phyloP scores from a whole-genome alignment of 495 filamentous ascomycete species.

The Podospora australis region DNA sequence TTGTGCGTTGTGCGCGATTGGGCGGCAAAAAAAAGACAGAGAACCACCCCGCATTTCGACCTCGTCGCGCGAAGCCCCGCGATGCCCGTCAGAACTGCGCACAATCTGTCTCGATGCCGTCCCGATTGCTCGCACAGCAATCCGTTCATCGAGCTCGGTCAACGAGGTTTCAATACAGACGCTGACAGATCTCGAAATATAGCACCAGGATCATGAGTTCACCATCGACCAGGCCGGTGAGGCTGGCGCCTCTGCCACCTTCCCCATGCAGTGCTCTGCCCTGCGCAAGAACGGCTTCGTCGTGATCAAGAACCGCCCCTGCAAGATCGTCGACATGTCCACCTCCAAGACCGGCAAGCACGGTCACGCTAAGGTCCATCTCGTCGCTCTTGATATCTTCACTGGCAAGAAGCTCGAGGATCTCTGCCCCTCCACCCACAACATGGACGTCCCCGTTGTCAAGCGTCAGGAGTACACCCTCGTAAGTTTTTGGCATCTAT shows the following conservation, averaged over 20 bases:
- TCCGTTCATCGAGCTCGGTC: background rate
- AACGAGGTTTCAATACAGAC: background rate
- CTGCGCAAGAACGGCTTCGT: conserved; percentile 98
- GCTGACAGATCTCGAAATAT: conserved; percentile 27
- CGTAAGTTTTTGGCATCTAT: conserved; percentile 47
- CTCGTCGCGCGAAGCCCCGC: conserved; percentile 13
- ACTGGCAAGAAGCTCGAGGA: conserved; percentile 99
- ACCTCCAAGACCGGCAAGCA: conserved; percentile 99
- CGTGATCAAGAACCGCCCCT: conserved; percentile 95
- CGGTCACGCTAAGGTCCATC: conserved; percentile 99
- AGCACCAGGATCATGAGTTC: conserved; percentile 79
- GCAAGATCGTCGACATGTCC: conserved; percentile 99
- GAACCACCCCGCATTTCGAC: conserved; percentile 27
- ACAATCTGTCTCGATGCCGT: background rate
- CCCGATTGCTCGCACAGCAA: no score
- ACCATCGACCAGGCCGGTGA: conserved; percentile 59
- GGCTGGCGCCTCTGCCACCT: conserved; percentile 90
- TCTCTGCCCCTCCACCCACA: conserved; percentile 98
- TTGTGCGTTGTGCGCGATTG: conserved; percentile 13
- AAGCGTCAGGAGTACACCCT: conserved; percentile 85
- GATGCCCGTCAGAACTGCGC: conserved; percentile 5
- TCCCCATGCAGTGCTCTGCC: conserved; percentile 97
- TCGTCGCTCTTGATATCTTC: conserved; percentile 97
- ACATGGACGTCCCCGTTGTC: conserved; percentile 99
- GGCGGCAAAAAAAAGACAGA: conserved; percentile 19